Evolutionary conservation across 139 green algal genomes (phyloP).

Genomic region (Coelastrella sp.): DNA sequence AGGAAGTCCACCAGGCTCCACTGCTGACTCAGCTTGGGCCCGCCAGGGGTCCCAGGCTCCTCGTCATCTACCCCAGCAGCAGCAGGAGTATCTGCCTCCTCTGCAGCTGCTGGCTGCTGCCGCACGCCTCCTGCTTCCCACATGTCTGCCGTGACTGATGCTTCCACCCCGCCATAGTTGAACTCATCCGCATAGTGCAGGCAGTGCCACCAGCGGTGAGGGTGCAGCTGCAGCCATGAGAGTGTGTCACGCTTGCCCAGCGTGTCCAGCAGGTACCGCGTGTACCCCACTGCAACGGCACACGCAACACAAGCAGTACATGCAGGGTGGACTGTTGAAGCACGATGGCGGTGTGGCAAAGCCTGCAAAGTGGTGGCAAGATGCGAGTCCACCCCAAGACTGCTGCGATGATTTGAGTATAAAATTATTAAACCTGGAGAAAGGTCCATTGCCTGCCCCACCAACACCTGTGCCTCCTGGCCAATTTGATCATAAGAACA

Average conservation of each 20-base stretch:
- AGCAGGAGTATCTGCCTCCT: neutral
- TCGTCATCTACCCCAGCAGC: slow-evolving; percentile 17
- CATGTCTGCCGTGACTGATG: slow-evolving; percentile 21
- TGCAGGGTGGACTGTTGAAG: too few relatives aligned
- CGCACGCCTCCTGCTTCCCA: slow-evolving; percentile 47
- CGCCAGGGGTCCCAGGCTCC: slow-evolving; percentile 39
- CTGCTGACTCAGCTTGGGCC: slow-evolving; percentile 52
- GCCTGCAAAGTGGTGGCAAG: neutral
- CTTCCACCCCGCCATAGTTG: slow-evolving; percentile 84
- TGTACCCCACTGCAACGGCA: slow-evolving; percentile 69
- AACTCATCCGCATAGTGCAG: slow-evolving; percentile 86
- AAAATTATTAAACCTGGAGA: neutral
- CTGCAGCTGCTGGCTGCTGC: slow-evolving; percentile 1
- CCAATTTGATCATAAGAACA: too few relatives aligned
- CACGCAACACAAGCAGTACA: neutral
- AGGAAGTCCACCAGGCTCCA: slow-evolving; percentile 82
- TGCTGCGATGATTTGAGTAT: neutral
- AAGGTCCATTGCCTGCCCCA: too few relatives aligned
- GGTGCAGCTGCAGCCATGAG: slow-evolving; percentile 78
- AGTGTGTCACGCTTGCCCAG: slow-evolving; percentile 82
- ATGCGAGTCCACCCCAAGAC: neutral
- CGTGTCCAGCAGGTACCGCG: slow-evolving; percentile 85
- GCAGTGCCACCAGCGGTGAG: slow-evolving; percentile 79
- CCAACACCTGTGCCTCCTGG: too few relatives aligned
- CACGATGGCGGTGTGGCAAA: neutral